phyloP scores from a whole-genome alignment of 139 green algal species.

The Coelastrella sp. region DNA sequence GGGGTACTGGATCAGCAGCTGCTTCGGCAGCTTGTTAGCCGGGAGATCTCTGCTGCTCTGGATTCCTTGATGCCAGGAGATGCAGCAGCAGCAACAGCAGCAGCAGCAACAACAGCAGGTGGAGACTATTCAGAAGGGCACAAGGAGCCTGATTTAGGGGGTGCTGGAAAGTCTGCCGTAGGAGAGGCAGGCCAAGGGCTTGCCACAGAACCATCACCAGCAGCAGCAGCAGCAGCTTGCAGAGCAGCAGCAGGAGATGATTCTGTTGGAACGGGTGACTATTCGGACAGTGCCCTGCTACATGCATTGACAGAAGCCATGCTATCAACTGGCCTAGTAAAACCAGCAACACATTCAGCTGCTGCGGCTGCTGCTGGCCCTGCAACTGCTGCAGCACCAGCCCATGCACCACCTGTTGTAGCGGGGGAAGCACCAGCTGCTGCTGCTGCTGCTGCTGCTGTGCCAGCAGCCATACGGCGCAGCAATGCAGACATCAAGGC shows the following conservation, averaged over 20 bases:
- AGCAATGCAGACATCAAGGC: neutral
- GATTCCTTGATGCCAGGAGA: neutral
- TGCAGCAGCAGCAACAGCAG: slow-evolving; percentile 3
- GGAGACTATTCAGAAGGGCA: neutral
- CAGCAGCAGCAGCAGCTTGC: neutral
- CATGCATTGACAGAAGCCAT: slow-evolving; percentile 21
- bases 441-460: neutral
- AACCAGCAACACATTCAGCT: neutral
- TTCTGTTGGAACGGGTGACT: neutral
- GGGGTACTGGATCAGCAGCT: neutral
- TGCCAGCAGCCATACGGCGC: neutral
- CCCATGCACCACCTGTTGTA: neutral
- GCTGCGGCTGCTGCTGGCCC: neutral
- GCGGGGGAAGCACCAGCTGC: slow-evolving; percentile 9
- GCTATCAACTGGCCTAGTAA: neutral
- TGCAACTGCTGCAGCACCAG: neutral
- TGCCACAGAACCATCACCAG: neutral
- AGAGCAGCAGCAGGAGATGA: neutral
- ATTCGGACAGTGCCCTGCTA: neutral
- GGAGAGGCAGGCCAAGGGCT: neutral
- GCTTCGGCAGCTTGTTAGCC: neutral
- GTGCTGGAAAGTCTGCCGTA: neutral
- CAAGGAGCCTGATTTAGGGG: too few species aligned
- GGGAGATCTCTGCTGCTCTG: neutral
- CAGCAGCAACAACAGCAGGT: neutral